These are phyloP conservation scores for Fomitopsis palustris DNA, from an alignment of 1,284 basidiomycete genomes.

Conservation along the genomic window DNA sequence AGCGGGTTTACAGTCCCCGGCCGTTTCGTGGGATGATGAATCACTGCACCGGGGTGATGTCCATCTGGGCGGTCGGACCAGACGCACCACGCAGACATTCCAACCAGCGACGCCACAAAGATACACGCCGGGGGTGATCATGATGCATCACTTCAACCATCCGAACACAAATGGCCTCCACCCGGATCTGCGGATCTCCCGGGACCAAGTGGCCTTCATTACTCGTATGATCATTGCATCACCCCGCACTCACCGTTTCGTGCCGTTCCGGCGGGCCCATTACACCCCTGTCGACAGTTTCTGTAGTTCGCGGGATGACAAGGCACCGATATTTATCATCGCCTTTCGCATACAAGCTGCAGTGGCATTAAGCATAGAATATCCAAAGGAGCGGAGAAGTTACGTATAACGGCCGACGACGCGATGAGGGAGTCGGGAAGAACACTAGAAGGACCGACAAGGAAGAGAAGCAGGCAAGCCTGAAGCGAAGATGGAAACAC, in stretches of 20 bases:
- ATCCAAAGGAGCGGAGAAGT: constrained; percentile 21
- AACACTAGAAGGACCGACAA: constrained; percentile 13
- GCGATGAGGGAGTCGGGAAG: constrained; percentile 11
- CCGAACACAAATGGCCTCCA: background rate
- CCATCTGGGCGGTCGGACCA: background rate
- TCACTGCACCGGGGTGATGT: background rate
- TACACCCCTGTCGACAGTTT: too few relatives aligned
- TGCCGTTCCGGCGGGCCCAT: too few relatives aligned
- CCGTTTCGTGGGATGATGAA: constrained; percentile 4
- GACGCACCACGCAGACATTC: background rate
- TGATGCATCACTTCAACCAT: background rate
- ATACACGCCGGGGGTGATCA: background rate
- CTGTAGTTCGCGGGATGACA: too few relatives aligned
- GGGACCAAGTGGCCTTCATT: background rate
- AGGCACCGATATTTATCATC: too few relatives aligned
- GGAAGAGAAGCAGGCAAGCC: constrained; percentile 14
- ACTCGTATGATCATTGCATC: background rate
- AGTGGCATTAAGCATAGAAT: constrained; percentile 12
- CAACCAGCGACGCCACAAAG: background rate
- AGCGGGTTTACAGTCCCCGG: background rate
- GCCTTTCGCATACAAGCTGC: background rate
- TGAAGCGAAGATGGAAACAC: constrained; percentile 13
- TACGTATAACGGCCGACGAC: constrained; percentile 14
- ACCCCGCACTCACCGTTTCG: background rate
- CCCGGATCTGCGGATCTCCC: background rate